phyloP scores from a whole-genome alignment of 2,329 filamentous ascomycete genomes.

The Trichothecium roseum region DNA sequence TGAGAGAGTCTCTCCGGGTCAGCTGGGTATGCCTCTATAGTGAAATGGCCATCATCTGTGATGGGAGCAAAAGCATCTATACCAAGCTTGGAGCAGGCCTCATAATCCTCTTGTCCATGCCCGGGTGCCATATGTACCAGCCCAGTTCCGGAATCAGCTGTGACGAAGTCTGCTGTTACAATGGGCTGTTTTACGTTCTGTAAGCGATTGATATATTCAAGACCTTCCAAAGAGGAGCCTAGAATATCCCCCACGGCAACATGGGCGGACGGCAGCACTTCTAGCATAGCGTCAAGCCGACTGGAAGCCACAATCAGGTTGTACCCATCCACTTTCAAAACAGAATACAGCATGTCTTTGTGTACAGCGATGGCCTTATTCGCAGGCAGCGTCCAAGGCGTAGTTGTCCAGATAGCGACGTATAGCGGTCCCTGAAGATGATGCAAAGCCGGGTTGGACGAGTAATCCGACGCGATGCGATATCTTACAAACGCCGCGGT shows the following conservation, averaged over 20 bases:
- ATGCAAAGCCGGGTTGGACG: conserved; percentile 21
- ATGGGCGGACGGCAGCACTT: conserved; percentile 38
- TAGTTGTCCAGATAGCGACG: conserved; percentile 97
- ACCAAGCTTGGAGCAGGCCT: conserved; percentile 59
- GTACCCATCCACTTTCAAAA: conserved; percentile 47
- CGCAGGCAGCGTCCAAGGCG: conserved; percentile 91
- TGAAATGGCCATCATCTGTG: conserved; percentile 73
- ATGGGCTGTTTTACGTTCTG: conserved; percentile 56
- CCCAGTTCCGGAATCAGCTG: conserved; percentile 80
- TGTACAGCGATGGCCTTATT: conserved; percentile 84
- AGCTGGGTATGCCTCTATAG: conserved; percentile 64
- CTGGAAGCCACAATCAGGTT: conserved; percentile 63
- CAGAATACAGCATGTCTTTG: conserved; percentile 59
- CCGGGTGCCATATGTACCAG: conserved; percentile 92
- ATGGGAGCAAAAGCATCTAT: conserved; percentile 75
- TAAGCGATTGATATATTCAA: conserved; percentile 63
- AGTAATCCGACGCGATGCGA: conserved; percentile 42
- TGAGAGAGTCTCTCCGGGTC: conserved; percentile 52
- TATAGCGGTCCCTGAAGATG: conserved; percentile 42
- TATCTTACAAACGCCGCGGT: conserved; percentile 73
- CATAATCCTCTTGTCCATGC: conserved; percentile 94
- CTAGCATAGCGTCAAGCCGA: conserved; percentile 50
- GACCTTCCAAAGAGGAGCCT: conserved; percentile 54
- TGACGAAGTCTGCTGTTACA: conserved; percentile 81
- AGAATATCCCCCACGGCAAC: conserved; percentile 45